Evolutionary conservation across 768 basidiomycete species (phyloP), one percentile per base, ranked within the genome.

Genomic region (Russula compacta): DNA sequence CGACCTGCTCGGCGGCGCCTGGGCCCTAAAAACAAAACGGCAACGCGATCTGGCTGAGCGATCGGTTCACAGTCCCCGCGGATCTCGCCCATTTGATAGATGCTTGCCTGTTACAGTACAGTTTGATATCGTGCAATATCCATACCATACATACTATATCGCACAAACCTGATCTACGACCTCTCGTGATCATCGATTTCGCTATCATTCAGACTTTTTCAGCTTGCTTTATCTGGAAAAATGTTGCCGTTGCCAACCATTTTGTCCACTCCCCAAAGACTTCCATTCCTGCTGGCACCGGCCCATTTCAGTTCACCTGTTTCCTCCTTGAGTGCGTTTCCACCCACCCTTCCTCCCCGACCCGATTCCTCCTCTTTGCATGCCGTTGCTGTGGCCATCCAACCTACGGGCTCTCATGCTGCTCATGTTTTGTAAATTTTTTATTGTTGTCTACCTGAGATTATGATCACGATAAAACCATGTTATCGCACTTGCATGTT

Each of bases 11-110:
- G 61, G 61, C 56, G 52, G 61, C 56, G 57, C 33, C 56, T 63
- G 56, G 61, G 39, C 40, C 60, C 54, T 56, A 62, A 58, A 62
- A 35, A 17, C 57, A 58, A 46, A 58, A 52, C 46, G 56, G 56
- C 61, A 63, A 63, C 61, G 56, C 56, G 61, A 62, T 62, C 61
- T 58, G 44, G 50, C 46, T 58, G 52, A 42, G 29, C 57, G 61
- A 63, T 63, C 61, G 61, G 61, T 53, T 61, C 36, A 42, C 40
- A 10, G 39, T 57, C 61, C 54, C 60, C 61, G 61, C 61, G 61
- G 61, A 63, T 63, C 61, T 62, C 61, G 51, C 56, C 49, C 46
- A 29, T 58, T 54, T 62, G 60, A 47, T 39, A 46, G n/a, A 33
- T 32, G 33, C 19, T 32, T 49, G 32, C 53, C 48, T 24, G n/a